A percentile compares a stretch with the other conserved stretches of the same genome.
Conservation (phyloP, 2,329 filamentous ascomycete genomes). For the Claviceps digitariae region DNA sequence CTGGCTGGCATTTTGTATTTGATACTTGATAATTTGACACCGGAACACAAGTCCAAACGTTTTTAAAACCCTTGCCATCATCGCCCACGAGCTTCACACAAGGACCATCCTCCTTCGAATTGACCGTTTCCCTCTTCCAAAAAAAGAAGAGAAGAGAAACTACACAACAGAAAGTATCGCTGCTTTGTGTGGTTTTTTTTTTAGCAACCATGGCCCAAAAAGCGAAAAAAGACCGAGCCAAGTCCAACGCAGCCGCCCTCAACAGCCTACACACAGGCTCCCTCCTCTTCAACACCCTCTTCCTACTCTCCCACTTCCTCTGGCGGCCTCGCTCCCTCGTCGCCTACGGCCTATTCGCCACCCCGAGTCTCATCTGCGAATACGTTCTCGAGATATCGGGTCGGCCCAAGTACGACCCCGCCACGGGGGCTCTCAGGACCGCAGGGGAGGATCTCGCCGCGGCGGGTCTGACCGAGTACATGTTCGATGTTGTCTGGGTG, state of each 20-base stretch:
- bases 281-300: conserved; percentile 56
- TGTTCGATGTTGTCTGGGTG: conserved; percentile 96
- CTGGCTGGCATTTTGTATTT: too few species aligned
- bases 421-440: conserved; percentile 52
- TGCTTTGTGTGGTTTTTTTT: too few species aligned
- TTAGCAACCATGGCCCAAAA: conserved; percentile 41
- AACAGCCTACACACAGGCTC: conserved; percentile 72
- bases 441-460: conserved; percentile 82
- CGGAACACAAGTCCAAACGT: too few species aligned
- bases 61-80: too few species aligned
- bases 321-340: conserved; percentile 50
- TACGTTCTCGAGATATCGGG: conserved; percentile 75
- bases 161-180: too few species aligned
- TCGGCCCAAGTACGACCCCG: conserved; percentile 57
- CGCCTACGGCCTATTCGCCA: conserved; percentile 58
- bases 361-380: conserved; percentile 66
- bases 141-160: too few species aligned
- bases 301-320: conserved; percentile 58
- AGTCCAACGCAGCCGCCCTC: conserved; percentile 63
- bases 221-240: conserved; percentile 54
- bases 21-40: too few species aligned
- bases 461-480: conserved; percentile 84
- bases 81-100: too few species aligned
- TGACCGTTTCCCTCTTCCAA: too few species aligned
- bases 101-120: too few species aligned